Evolutionary conservation across 345 rosid genomes (phyloP).

Genomic region (Brassica juncea): DNA sequence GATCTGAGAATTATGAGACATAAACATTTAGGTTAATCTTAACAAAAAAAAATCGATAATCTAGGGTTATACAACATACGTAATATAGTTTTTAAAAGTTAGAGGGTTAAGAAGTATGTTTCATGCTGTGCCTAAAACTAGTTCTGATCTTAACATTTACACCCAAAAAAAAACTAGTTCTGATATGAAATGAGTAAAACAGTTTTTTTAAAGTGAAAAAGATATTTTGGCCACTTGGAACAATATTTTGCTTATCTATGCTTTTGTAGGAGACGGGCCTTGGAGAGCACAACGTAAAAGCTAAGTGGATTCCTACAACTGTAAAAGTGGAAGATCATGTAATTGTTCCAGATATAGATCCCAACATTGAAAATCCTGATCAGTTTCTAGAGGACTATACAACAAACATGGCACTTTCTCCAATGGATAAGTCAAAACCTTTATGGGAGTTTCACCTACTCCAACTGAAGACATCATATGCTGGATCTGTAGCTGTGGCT

Average conservation of each 20-base stretch:
- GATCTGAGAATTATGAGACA: too few species aligned
- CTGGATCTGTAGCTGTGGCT: constrained; percentile 6
- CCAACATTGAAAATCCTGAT: constrained; percentile 1
- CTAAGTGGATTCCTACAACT: constrained; percentile 1
- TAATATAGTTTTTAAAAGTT: too few species aligned
- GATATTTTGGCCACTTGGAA: neutral
- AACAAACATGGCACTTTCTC: neutral
- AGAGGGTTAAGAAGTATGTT: too few species aligned
- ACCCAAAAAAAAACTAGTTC: too few species aligned
- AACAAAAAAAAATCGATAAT: too few species aligned
- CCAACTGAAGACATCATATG: neutral
- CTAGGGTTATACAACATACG: too few species aligned
- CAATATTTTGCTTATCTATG: neutral
- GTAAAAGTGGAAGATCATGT: constrained; percentile 2
- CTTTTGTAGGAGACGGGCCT: neutral
- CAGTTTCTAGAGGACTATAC: constrained; percentile 3
- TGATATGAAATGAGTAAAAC: too few species aligned
- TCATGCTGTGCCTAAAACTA: too few species aligned
- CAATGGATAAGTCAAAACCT: constrained; percentile 7
- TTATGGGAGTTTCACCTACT: constrained; percentile 11
- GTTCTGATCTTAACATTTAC: too few species aligned
- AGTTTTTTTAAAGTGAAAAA: neutral
- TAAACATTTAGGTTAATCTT: too few species aligned
- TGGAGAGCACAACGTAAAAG: neutral
- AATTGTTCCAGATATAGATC: constrained; percentile 1